Conservation (phyloP, 2,329 filamentous ascomycete genomes). For the Fusarium sp. region DNA sequence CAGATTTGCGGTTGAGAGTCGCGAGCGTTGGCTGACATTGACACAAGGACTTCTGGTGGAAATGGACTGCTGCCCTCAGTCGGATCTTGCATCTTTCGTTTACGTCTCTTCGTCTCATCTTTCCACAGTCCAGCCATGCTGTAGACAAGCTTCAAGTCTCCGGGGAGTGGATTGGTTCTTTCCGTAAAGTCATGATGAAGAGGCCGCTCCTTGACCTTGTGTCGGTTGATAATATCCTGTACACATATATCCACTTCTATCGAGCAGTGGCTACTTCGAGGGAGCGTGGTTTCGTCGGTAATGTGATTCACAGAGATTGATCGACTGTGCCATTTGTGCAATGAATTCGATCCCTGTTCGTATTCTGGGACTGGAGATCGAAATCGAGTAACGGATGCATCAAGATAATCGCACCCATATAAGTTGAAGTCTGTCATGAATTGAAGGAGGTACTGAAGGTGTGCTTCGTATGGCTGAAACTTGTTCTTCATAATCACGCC, state of each 20-base stretch:
- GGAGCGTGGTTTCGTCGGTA: conserved; percentile 70
- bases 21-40: conserved; percentile 87
- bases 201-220: conserved; percentile 76
- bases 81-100: conserved; percentile 72
- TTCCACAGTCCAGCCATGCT: conserved; percentile 96
- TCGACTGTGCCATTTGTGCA: conserved; percentile 82
- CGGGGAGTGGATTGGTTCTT: conserved; percentile 68
- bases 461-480: conserved; percentile 94
- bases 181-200: conserved; percentile 92
- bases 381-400: conserved; percentile 76
- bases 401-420: conserved; percentile 90
- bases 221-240: conserved; percentile 86
- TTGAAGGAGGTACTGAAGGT: conserved; percentile 90
- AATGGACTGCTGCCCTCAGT: conserved; percentile 79
- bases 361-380: conserved; percentile 78
- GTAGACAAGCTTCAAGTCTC: conserved; percentile 83
- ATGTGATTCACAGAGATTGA: conserved; percentile 66
- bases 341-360: conserved; percentile 66
- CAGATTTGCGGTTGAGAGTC: conserved; percentile 80
- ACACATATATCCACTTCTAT: conserved; percentile 91
- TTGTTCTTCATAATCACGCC: conserved; percentile 85
- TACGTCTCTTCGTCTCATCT: conserved; percentile 85
- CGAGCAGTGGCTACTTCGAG: conserved; percentile 85
- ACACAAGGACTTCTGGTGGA: conserved; percentile 80
- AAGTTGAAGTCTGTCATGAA: conserved; percentile 99